These are phyloP conservation scores for Rhododendron henanense DNA, from an alignment of 148 eudicot species.

Conservation along the genomic window DNA sequence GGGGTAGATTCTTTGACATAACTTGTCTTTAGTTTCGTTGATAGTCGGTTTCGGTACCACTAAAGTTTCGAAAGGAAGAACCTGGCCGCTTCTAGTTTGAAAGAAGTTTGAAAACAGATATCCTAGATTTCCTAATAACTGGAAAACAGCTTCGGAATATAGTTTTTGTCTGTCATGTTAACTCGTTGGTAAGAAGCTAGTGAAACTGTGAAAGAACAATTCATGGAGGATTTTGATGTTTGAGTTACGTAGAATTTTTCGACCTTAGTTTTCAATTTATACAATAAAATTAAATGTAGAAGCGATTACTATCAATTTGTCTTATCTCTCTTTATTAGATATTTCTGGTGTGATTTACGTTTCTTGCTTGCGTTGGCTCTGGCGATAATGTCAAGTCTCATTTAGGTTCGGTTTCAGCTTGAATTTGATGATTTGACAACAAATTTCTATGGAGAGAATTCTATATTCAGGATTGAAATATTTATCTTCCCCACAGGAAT, in stretches of 20 bases:
- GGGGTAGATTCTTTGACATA: not conserved
- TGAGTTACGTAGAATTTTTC: not conserved
- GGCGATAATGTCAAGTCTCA: not conserved
- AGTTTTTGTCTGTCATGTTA: not conserved
- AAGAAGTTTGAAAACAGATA: not conserved
- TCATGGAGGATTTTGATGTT: not conserved
- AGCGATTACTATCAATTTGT: not conserved
- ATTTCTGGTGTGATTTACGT: not conserved
- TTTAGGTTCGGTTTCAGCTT: not conserved
- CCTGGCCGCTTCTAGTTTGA: not conserved
- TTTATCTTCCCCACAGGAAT: slow-evolving; percentile 9
- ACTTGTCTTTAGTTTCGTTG: not conserved
- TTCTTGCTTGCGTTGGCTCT: not conserved
- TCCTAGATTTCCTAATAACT: not conserved
- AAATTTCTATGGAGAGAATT: not conserved
- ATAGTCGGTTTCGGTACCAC: not conserved
- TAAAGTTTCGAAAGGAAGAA: not conserved
- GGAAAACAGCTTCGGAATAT: not conserved
- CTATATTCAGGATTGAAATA: not conserved
- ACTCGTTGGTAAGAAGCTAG: not conserved
- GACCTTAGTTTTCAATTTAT: not conserved
- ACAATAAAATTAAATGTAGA: not conserved
- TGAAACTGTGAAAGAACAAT: not conserved
- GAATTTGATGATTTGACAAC: not conserved
- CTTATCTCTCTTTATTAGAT: not conserved